These are phyloP conservation scores for Beauveria pseudobassiana DNA, from an alignment of 2,329 filamentous ascomycete genomes.

Conservation along the genomic window DNA sequence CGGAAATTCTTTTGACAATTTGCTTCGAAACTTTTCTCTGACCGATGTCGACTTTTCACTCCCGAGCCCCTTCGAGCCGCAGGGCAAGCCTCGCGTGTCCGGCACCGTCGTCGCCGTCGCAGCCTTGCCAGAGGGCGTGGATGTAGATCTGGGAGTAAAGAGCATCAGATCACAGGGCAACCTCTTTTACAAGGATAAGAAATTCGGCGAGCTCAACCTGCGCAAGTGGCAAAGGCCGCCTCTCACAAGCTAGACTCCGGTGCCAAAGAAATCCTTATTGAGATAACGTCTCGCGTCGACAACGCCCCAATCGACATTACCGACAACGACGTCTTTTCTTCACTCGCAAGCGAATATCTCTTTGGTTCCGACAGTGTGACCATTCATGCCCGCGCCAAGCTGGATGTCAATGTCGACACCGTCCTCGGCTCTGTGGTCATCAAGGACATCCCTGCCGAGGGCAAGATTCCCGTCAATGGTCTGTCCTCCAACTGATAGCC, in stretches of 20 bases:
- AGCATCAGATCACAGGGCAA: conserved; percentile 70
- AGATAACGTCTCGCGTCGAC: conserved; percentile 68
- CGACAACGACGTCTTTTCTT: conserved; percentile 68
- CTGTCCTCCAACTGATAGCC: conserved; percentile 54
- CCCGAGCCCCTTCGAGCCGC: conserved; percentile 69
- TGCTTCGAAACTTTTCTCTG: conserved; percentile 83
- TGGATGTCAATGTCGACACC: conserved; percentile 77
- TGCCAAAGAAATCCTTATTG: conserved; percentile 53
- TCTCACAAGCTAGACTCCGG: conserved; percentile 59
- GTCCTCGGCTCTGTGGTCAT: conserved; percentile 74
- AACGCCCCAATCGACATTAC: conserved; percentile 79
- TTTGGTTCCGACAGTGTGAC: conserved; percentile 65
- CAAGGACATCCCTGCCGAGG: conserved; percentile 77
- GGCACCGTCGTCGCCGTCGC: conserved; percentile 76
- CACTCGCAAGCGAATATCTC: conserved; percentile 72
- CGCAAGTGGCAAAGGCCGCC: conserved; percentile 76
- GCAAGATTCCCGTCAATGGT: conserved; percentile 88
- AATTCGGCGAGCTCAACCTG: conserved; percentile 75
- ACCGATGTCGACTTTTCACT: conserved; percentile 79
- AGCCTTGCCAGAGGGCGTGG: conserved; percentile 74
- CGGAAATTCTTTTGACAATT: conserved; percentile 69
- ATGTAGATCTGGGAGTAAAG: conserved; percentile 73
- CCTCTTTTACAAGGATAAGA: conserved; percentile 68
- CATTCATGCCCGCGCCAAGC: conserved; percentile 67
- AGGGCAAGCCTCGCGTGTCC: conserved; percentile 70